phyloP scores from a whole-genome alignment of 768 basidiomycete genomes.

The Clavaria fumosa region DNA sequence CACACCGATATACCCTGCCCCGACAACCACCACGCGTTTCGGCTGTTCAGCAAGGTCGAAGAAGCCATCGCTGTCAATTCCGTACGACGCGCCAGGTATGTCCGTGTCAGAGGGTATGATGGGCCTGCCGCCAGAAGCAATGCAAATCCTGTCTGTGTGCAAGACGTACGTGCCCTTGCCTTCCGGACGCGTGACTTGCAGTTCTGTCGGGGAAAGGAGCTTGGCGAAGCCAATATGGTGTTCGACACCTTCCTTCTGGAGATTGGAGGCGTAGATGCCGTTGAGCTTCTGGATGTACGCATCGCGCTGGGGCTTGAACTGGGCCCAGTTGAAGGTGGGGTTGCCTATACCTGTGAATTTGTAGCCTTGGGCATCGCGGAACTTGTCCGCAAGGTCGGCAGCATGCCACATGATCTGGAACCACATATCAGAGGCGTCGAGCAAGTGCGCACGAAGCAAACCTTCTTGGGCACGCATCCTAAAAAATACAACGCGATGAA shows the following conservation, averaged over 20 bases:
- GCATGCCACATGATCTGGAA: constrained; percentile 95
- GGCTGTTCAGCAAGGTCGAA: constrained; percentile 86
- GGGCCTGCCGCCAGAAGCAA: constrained; percentile 82
- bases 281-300: constrained; percentile 86
- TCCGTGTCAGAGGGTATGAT: constrained; percentile 59
- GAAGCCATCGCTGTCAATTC: constrained; percentile 92
- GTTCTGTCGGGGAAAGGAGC: constrained; percentile 49
- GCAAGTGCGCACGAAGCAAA: constrained; percentile 14
- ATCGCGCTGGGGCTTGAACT: constrained; percentile 89
- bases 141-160: constrained; percentile 58
- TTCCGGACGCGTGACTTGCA: constrained; percentile 60
- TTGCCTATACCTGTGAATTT: constrained; percentile 44
- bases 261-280: constrained; percentile 82
- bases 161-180: constrained; percentile 54
- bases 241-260: constrained; percentile 77
- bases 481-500: neutral
- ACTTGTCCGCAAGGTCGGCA: constrained; percentile 75
- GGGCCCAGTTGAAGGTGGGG: constrained; percentile 72
- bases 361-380: constrained; percentile 59
- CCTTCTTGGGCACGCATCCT: constrained; percentile 99
- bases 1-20: constrained; percentile 96
- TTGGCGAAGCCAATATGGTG: constrained; percentile 67
- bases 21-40: constrained; percentile 84
- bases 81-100: constrained; percentile 82
- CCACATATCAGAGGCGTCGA: neutral